Evolutionary conservation across 352 stramenopile species (phyloP), one percentile per base, ranked within the genome.

Genomic region (Globisporangium takayamanum): DNA sequence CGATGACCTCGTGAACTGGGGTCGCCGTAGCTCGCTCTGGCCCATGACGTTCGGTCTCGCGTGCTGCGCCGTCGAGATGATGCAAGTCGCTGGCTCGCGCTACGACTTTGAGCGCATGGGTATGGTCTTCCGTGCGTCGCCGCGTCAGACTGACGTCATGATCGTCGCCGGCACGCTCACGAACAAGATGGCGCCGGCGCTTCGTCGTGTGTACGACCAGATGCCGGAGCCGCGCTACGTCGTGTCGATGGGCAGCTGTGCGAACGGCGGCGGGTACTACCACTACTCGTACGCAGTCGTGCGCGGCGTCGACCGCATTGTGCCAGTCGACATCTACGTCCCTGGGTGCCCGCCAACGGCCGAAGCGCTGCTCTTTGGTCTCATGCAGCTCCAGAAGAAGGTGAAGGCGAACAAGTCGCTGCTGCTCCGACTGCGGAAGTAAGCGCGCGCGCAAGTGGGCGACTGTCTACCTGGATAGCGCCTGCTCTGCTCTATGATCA

Each of bases 11-110:
- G 93, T 99, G n/a, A 99, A 99, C 77, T 99, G 97, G 97, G 96
- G 93, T 16, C 92, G 97, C 53, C 84, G 87, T 55, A 91, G 94
- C 59, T 99, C 97, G 37, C 67, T 99, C 26, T 99, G 97, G 97
- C 97, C 97, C 52, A 98, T 99, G 81, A 99, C 97, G 7, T 99
- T 99, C 75, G 97, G 97, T 56, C 76, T 99, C 14, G 97, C 97
- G 8, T 99, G 97, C 75, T 99, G 97, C 69, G 97, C 97, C 52
- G 96, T 99, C 20, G 97, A 99, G 82, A 99, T 99, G 97, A 99
- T 99, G 88, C 88, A 97, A 60, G 67, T 63, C 67, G 75, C 72
- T 55, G 75, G 68, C 33, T 80, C 83, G 14, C 88, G 96, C 25
- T 99, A 99, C 70, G 96, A 99, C 76, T 96, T 99, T 69, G 97